These are phyloP conservation scores for Phyllosticta citriasiana DNA, from an alignment of 2,329 filamentous ascomycete species.

Conservation along the genomic window DNA sequence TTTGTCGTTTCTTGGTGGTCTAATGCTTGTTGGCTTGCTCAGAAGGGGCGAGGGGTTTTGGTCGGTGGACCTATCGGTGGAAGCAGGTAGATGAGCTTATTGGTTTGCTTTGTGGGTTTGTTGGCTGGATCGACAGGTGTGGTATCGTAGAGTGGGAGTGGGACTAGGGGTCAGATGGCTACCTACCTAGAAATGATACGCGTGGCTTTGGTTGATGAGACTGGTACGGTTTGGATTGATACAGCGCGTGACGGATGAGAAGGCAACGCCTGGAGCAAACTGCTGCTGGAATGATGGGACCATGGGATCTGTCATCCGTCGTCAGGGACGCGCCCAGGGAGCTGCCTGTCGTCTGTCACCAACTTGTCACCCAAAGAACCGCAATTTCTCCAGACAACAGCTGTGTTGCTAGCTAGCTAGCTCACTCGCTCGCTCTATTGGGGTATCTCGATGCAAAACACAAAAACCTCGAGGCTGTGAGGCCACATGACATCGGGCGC, in stretches of 20 bases:
- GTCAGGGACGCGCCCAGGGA: too few relatives aligned
- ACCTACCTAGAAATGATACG: background rate
- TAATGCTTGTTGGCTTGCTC: background rate
- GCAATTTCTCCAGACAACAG: too few relatives aligned
- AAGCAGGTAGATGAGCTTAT: background rate
- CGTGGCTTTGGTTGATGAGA: background rate
- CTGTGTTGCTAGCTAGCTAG: background rate
- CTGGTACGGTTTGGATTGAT: background rate
- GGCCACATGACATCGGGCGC: background rate
- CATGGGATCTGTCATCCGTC: too few relatives aligned
- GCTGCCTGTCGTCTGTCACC: too few relatives aligned
- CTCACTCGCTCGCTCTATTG: background rate
- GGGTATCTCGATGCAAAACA: background rate
- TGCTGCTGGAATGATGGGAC: too few relatives aligned
- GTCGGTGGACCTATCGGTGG: background rate
- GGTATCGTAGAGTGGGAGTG: background rate
- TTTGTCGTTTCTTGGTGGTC: background rate
- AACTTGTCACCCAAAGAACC: too few relatives aligned
- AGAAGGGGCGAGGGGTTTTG: background rate
- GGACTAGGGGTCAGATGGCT: background rate
- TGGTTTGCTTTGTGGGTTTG: too few relatives aligned
- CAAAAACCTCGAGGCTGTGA: background rate
- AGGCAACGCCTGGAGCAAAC: too few relatives aligned
- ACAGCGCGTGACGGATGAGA: too few relatives aligned
- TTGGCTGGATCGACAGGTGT: background rate